Base-by-base conservation (phyloP, 371 early-diverging fungal genomes). In the Umbelopsis sp. region DNA sequence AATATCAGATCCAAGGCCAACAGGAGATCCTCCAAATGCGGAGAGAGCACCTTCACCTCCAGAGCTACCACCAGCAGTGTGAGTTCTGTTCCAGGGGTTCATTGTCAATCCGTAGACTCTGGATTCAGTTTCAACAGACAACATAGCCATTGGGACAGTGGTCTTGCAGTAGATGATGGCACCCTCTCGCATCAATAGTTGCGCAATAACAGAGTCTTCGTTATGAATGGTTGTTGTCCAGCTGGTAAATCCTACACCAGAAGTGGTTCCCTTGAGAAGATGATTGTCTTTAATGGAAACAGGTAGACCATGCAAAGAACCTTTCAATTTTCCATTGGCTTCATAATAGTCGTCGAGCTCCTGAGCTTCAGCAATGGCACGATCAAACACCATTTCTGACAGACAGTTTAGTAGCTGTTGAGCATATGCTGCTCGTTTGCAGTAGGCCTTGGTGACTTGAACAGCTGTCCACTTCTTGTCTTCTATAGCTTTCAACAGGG, bases 21-120 rank as follows among this genome's bases (percentile, higher is more conserved):
- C 45, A 44, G 50, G 50, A 20, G 65, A 65, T 25, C 74, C 74
- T 11, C 41, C 63, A 35, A 64, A 46, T 16, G 64, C 71, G 10
- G 70, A 25, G 6, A 74, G 38, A 48, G 71, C 70, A 0, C 67
- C 70, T 50, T 74, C 74, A 32, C 74, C 74, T n/a, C 64, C 52
- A 20, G 65, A 64, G 38, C 57, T 53, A 16, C 74, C 74, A 63
- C 74, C 74, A 25, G 53, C 29, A 18, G 45, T 51, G 8, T 22
- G 69, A 14, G 50, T 50, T 25, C 41, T 14, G 66, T 74, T 65
- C 35, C 45, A 44, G 29, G 74, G 70, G 38, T 74, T 70, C 25
- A 45, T 16, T 2, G 68, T 66, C 11, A 44, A 45, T 12, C 74
- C 74, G 44, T 51, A 68, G 25, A 72, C 7, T 18, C 65, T 41